These are phyloP conservation scores for Paracamarosporium sp. DNA, from an alignment of 2,329 filamentous ascomycete genomes.

Conservation along the genomic window DNA sequence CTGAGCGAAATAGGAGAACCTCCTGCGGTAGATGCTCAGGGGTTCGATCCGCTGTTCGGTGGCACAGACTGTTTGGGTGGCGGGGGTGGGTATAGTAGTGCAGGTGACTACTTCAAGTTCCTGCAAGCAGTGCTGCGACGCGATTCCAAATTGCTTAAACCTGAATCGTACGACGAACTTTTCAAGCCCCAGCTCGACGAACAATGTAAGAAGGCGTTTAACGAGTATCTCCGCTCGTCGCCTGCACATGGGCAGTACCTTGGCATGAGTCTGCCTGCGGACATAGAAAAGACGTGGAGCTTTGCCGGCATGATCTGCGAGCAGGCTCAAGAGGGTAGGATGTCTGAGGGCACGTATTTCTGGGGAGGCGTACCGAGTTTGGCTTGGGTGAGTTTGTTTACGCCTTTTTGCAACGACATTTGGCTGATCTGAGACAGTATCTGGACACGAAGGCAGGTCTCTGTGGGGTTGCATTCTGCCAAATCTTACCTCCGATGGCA, in stretches of 20 bases:
- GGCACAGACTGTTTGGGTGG: constrained; percentile 14
- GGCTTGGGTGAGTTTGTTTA: constrained; percentile 1
- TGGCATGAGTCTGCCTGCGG: constrained; percentile 11
- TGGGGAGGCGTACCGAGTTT: constrained; percentile 8
- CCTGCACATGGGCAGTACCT: constrained; percentile 15
- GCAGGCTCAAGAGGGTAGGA: constrained; percentile 10
- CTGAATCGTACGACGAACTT: constrained; percentile 9
- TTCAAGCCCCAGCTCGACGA: constrained; percentile 14
- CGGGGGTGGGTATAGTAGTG: constrained; percentile 10
- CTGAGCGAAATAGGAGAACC: constrained; percentile 8
- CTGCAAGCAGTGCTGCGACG: constrained; percentile 12
- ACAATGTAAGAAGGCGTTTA: constrained; percentile 11
- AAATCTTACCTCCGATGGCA: constrained; percentile 19
- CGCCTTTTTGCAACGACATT: background rate
- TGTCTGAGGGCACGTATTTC: constrained; percentile 11
- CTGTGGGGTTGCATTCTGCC: constrained; percentile 18
- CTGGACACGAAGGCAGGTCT: constrained; percentile 13
- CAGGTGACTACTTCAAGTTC: constrained; percentile 13
- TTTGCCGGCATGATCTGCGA: constrained; percentile 14
- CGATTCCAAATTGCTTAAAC: constrained; percentile 6
- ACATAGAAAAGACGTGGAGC: constrained; percentile 15
- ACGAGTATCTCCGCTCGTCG: constrained; percentile 12
- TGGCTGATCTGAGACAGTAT: constrained; percentile 13
- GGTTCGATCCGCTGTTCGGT: constrained; percentile 10
- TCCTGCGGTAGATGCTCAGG: background rate